These are phyloP conservation scores for Exsudoporus frostii DNA, from an alignment of 768 basidiomycete species.

Conservation along the genomic window DNA sequence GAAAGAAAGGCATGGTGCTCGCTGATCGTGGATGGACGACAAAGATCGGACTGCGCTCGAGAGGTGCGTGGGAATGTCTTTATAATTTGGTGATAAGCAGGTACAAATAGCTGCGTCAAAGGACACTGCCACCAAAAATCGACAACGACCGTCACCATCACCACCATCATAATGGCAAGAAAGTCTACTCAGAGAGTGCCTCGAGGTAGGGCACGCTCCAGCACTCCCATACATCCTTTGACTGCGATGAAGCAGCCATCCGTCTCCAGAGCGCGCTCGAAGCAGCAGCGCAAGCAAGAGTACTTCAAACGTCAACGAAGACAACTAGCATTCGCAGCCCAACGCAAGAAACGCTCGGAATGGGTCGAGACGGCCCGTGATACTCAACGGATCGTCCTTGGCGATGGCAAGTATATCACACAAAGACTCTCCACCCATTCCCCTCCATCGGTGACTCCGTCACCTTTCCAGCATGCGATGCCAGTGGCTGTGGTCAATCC, in stretches of 20 bases:
- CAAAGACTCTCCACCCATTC: constrained; percentile 17
- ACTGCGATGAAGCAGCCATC: constrained; percentile 26
- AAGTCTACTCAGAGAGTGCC: constrained; percentile 20
- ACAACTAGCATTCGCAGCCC: constrained; percentile 19
- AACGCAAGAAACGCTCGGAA: constrained; percentile 24
- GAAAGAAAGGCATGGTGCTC: constrained; percentile 28
- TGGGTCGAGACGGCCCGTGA: constrained; percentile 36
- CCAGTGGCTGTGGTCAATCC: constrained; percentile 4
- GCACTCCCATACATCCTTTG: constrained; percentile 19
- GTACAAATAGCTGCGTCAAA: neutral
- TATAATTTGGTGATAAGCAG: neutral
- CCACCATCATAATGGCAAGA: constrained; percentile 19
- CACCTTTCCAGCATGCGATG: constrained; percentile 17
- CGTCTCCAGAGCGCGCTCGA: constrained; percentile 10
- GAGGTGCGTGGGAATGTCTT: neutral
- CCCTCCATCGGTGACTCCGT: constrained; percentile 4
- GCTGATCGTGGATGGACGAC: neutral
- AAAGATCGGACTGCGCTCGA: neutral
- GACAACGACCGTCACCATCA: constrained; percentile 6
- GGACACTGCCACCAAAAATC: neutral
- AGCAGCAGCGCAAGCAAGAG: constrained; percentile 22
- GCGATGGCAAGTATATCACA: constrained; percentile 40
- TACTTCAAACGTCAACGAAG: constrained; percentile 20
- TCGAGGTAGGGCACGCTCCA: constrained; percentile 29
- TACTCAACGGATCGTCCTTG: constrained; percentile 37